A percentile compares a stretch with the other conserved stretches of the same genome.
Conservation (phyloP, 345 rosid genomes). For the Sapria himalayana region DNA sequence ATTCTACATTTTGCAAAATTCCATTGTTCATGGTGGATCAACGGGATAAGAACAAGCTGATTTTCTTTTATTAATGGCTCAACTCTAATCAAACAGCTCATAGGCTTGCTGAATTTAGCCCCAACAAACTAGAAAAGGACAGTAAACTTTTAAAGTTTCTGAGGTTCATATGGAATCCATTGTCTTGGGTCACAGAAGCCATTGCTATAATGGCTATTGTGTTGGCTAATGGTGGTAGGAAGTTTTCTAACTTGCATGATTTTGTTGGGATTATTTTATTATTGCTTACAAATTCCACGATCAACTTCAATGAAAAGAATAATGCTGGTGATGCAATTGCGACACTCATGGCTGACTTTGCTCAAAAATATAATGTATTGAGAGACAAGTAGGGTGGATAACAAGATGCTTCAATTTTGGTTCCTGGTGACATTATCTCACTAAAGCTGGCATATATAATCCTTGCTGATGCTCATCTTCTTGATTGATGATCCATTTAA, state of each 20-base stretch:
- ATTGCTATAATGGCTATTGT: conserved; percentile 80
- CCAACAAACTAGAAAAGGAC: too few species aligned
- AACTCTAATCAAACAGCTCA: conserved; percentile 77
- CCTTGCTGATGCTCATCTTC: conserved; percentile 92
- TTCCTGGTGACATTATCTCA: conserved; percentile 79
- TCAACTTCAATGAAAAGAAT: conserved; percentile 76
- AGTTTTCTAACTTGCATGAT: conserved; percentile 89
- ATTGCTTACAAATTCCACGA: conserved; percentile 70
- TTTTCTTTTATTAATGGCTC: conserved; percentile 62
- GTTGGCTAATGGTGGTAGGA: conserved; percentile 54
- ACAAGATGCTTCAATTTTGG: conserved; percentile 77
- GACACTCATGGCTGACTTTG: conserved; percentile 88
- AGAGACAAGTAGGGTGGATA: conserved; percentile 70
- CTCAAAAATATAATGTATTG: conserved; percentile 84
- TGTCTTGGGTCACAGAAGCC: conserved; percentile 96
- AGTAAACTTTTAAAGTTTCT: conserved; percentile 68
- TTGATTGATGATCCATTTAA: conserved; percentile 86
- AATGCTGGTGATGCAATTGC: conserved; percentile 93
- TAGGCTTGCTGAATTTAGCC: conserved; percentile 62
- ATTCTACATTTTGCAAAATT: conserved; percentile 53
- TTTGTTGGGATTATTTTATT: conserved; percentile 57
- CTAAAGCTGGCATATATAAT: conserved; percentile 71
- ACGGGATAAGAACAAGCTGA: conserved; percentile 41
- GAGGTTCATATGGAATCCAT: conserved; percentile 95
- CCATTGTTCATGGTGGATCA: conserved; percentile 59